Evolutionary conservation across 306 rosid species (phyloP), one percentile per base, ranked within the genome.

Genomic region (Cucumis sativus): DNA sequence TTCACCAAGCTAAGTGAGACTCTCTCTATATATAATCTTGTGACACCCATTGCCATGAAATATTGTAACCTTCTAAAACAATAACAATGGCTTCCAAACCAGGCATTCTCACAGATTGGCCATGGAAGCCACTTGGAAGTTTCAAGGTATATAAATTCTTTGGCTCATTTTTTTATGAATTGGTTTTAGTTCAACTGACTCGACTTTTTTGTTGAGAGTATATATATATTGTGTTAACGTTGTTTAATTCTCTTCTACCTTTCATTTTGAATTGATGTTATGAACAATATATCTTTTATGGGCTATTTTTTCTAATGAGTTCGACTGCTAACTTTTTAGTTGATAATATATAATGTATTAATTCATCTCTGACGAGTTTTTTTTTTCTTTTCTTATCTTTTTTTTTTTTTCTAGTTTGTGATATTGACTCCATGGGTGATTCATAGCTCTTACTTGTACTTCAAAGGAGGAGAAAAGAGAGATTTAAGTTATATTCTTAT

Each of bases 51-150:
- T 67, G 28, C 33, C 30, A 67, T n/a, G 40, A 55, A 23, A 11
- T 1, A 69, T 17, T 43, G 11, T 30, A 30, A 30, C 2, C 33
- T 30, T 30, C 72, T 45, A 10, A 66, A 69, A 20, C 11, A 45
- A 71, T 17, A 60, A 33, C 37, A 33, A 89, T 89, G 93, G 93
- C 93, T 35, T 80, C 93, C 37, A 89, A 58, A 58, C 90, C 93
- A 1, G 93, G 93, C 79, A 74, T 89, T 62, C 90, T 89, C 74
- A 83, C 89, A 13, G 89, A 89, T 37, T 89, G 93, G 93, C 93
- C 93, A 66, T 87, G 93, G 93, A 89, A 82, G 67, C 84, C 86
- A 16, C 86, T 89, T 16, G 89, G 93, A 73, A 85, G 60, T 74
- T 85, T 78, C 69, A 89, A 89, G 93, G 91, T 88, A 28, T 30